phyloP scores from a whole-genome alignment of 768 basidiomycete species.

The Lactarius deliciosus region DNA sequence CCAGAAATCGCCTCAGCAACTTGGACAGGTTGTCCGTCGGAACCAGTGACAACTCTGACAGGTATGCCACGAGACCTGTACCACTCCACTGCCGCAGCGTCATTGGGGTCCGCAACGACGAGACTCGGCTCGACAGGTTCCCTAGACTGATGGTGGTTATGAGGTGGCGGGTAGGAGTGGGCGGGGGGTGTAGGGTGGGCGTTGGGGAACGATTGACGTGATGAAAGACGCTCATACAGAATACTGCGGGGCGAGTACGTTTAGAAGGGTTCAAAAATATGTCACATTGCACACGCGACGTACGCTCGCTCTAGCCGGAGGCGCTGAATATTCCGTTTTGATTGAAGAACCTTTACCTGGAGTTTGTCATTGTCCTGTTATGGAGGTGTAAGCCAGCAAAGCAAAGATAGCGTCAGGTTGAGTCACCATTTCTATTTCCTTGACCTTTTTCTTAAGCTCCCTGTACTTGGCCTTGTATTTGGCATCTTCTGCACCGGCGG shows the following conservation, averaged over 20 bases:
- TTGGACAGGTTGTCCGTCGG: constrained; percentile 51
- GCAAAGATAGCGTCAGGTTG: constrained; percentile 8
- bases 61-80: constrained; percentile 51
- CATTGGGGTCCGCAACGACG: constrained; percentile 41
- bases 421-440: constrained; percentile 79
- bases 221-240: constrained; percentile 73
- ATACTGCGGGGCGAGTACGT: constrained; percentile 45
- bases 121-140: constrained; percentile 12
- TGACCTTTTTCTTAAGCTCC: constrained; percentile 84
- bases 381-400: constrained; percentile 9
- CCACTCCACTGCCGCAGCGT: constrained; percentile 46
- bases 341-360: constrained; percentile 73
- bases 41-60: constrained; percentile 45
- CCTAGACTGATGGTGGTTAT: constrained; percentile 19
- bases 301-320: constrained; percentile 89
- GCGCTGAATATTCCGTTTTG: constrained; percentile 80
- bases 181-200: constrained; percentile 32
- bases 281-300: constrained; percentile 40
- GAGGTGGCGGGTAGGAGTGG: constrained; percentile 30
- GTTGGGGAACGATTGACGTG: constrained; percentile 35
- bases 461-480: constrained; percentile 89
- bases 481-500: constrained; percentile 78
- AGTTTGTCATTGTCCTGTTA: constrained; percentile 85
- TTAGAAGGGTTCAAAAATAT: constrained; percentile 28
- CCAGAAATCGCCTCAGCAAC: constrained; percentile 47